Percentiles rank a stretch among this genome's conserved stretches.
phyloP scores from a whole-genome alignment of 2,329 filamentous ascomycete genomes.

The Paramyrothecium sp. region DNA sequence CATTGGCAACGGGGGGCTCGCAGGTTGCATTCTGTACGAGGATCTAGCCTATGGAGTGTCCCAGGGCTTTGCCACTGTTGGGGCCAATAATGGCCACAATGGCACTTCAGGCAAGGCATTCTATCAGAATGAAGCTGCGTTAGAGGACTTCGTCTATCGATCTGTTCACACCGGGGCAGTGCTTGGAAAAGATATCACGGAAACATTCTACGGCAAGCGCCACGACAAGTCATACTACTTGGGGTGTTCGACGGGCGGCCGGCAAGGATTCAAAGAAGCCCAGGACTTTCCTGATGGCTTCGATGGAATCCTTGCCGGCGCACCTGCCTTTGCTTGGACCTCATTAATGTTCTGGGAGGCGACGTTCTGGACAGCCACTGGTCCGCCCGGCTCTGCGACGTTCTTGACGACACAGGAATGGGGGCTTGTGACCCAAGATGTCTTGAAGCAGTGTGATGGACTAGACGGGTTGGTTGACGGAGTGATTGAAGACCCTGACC shows the following conservation, averaged over 20 bases:
- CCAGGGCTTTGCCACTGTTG: constrained; percentile 43
- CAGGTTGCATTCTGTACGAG: constrained; percentile 45
- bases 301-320: constrained; percentile 53
- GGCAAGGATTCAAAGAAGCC: constrained; percentile 53
- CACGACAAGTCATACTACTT: constrained; percentile 49
- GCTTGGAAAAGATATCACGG: constrained; percentile 44
- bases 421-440: constrained; percentile 16
- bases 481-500: constrained; percentile 43
- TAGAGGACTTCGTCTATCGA: constrained; percentile 30
- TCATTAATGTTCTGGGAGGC: constrained; percentile 32
- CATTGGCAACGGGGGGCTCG: constrained; percentile 45
- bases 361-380: constrained; percentile 41
- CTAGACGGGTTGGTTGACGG: constrained; percentile 47
- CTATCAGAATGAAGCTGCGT: constrained; percentile 29
- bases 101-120: constrained; percentile 31
- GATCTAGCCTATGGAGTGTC: constrained; percentile 42
- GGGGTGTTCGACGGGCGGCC: constrained; percentile 57
- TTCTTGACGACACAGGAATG: constrained; percentile 21
- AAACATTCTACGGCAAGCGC: constrained; percentile 40
- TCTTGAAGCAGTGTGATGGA: constrained; percentile 44
- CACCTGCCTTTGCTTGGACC: constrained; percentile 37
- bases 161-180: constrained; percentile 44
- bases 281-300: constrained; percentile 54
- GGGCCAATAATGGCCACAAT: constrained; percentile 48
- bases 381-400: constrained; percentile 25